These are phyloP conservation scores for Gossypium lobatum DNA, from an alignment of 441 rosid species.

Conservation along the genomic window DNA sequence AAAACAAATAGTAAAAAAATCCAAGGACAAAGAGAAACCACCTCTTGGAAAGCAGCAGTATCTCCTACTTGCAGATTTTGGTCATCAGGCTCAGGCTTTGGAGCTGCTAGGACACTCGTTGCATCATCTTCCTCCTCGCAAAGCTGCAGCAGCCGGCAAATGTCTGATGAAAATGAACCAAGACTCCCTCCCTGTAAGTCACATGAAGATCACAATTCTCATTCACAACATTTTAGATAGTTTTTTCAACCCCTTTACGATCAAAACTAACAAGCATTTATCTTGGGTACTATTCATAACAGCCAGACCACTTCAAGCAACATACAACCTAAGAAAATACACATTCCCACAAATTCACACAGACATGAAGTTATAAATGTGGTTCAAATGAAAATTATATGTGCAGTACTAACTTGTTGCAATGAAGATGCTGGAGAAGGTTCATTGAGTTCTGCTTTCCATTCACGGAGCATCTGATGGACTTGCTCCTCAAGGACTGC, in stretches of 20 bases:
- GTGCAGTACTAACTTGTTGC: slow-evolving; percentile 68
- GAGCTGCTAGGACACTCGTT: slow-evolving; percentile 71
- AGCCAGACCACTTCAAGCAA: background rate
- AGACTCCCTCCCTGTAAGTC: slow-evolving; percentile 72
- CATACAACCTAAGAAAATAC: background rate
- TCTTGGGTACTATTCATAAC: background rate
- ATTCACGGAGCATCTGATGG: slow-evolving; percentile 98
- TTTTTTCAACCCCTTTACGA: slow-evolving; percentile 1
- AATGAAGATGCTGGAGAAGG: slow-evolving; percentile 95
- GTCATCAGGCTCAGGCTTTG: slow-evolving; percentile 89
- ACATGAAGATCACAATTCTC: slow-evolving; percentile 17
- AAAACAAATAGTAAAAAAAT: background rate
- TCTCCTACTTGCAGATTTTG: slow-evolving; percentile 51
- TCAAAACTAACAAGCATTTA: background rate
- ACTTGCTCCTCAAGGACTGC: slow-evolving; percentile 93
- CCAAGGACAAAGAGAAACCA: slow-evolving; percentile 16
- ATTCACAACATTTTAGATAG: slow-evolving; percentile 5
- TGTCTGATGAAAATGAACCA: slow-evolving; percentile 86
- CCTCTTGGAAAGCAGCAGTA: slow-evolving; percentile 54
- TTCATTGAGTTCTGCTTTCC: slow-evolving; percentile 97
- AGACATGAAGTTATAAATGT: background rate
- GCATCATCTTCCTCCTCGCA: slow-evolving; percentile 98
- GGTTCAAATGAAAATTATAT: slow-evolving; percentile 15
- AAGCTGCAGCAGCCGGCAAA: slow-evolving; percentile 84
- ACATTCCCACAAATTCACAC: background rate